A percentile compares a stretch with the other conserved stretches of the same genome.
Evolutionary conservation across 805 yeast genomes (phyloP).

Genomic region (Zygosaccharomyces pseudorouxii): DNA sequence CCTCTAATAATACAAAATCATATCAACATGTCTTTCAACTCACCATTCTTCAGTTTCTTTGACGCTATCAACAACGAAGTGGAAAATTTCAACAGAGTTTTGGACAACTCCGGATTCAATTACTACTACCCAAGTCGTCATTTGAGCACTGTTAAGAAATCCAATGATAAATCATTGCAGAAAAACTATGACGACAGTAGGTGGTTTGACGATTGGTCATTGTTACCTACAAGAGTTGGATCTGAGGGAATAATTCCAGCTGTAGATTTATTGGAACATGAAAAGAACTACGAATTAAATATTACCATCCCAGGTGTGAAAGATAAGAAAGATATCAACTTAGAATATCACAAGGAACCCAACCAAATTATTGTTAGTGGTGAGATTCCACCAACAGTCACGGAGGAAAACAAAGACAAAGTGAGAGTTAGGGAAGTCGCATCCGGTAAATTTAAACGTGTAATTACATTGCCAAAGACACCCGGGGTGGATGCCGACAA

Average conservation of each 20-base stretch:
- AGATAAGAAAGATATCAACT: constrained; percentile 39
- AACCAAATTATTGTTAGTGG: constrained; percentile 44
- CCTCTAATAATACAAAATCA: background rate
- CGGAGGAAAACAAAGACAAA: constrained; percentile 21
- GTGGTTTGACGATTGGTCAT: constrained; percentile 27
- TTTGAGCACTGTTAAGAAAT: constrained; percentile 9
- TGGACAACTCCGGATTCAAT: constrained; percentile 30
- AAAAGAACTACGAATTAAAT: constrained; percentile 39
- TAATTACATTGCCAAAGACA: constrained; percentile 38
- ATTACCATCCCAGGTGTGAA: constrained; percentile 47
- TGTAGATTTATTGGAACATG: constrained; percentile 44
- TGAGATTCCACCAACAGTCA: constrained; percentile 33
- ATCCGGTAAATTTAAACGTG: constrained; percentile 41
- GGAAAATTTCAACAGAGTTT: constrained; percentile 35
- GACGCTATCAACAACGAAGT: constrained; percentile 43
- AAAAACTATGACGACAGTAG: constrained; percentile 5
- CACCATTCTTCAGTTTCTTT: constrained; percentile 44
- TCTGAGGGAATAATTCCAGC: constrained; percentile 38
- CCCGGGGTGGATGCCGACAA: constrained; percentile 41
- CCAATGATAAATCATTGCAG: constrained; percentile 6
- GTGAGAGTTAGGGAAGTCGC: constrained; percentile 35
- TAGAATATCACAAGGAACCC: constrained; percentile 45
- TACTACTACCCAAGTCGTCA: constrained; percentile 22
- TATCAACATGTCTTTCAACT: constrained; percentile 32
- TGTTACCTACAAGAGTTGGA: constrained; percentile 26